Base-by-base conservation (phyloP, 495 filamentous ascomycete species). In the Immersiella caudata region DNA sequence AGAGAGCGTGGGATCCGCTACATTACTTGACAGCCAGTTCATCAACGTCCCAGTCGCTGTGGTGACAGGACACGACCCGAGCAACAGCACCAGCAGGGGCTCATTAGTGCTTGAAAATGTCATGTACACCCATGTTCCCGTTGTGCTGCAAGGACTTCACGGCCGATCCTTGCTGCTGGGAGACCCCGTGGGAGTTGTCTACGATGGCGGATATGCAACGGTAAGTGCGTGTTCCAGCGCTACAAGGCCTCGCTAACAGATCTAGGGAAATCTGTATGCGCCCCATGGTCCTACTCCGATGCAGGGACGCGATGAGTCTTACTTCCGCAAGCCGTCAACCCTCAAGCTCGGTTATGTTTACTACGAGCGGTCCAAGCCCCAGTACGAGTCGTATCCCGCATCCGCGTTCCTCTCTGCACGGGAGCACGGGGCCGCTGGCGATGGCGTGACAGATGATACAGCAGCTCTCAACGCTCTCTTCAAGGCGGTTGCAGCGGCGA, bases 401-500 rank as follows among this genome's bases (percentile, higher is more conserved):
- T 78, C 22, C 77, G 74, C 22, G 91, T 93, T 73, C 70, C 91
- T 70, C 91, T 89, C 70, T 86, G 92, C 72, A 91, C 90, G 74
- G 79, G 82, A 24, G 79, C 81, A 52, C 3, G 93, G 92, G 50
- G 92, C 91, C 65, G 88, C 85, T 73, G 93, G 93, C 72, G 91
- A 91, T 73, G 89, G 89, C 40, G 69, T 75, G n/a, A 84, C 87
- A 20, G 88, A 92, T 68, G 89, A 91, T 69, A 79, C 61, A 14
- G 20, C 21, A 7, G 40, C 61, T 2, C 49, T 64, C 21, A 64
- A 64, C 33, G 16, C 21, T 24, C 25, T 54, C 14, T 64, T 64
- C 24, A 7, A 33, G 27, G 24, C 26, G 7, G 64, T 55, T 9
- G n/a, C 46, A 0, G 36, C n/a, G 25, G 36, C 12, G 14, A 50